Percentiles rank a stretch among this genome's conserved stretches.
Evolutionary conservation across 2,329 filamentous ascomycete genomes (phyloP).

Genomic region (Sclerotinia glacialis): DNA sequence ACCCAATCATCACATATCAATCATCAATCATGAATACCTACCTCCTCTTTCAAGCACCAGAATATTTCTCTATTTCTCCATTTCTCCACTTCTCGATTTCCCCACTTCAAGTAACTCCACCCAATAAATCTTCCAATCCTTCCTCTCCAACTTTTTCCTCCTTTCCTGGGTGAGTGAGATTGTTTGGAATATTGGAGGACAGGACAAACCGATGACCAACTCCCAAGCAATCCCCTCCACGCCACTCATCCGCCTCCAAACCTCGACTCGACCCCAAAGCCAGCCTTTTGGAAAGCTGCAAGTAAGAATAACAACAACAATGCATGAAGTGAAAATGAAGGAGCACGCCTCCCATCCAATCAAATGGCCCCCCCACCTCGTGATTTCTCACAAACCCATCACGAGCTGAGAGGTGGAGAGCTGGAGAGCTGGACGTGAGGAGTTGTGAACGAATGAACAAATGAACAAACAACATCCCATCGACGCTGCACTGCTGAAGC

Average conservation of each 20-base stretch:
- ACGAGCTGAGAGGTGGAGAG: constrained; percentile 2
- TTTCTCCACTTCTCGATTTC: too few relatives aligned
- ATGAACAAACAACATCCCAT: not conserved
- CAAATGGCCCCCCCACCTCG: not conserved
- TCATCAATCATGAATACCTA: not conserved
- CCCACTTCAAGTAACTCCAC: not conserved
- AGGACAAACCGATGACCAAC: too few relatives aligned
- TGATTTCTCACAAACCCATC: not conserved
- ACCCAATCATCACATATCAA: constrained; percentile 1
- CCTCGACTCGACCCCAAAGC: not conserved
- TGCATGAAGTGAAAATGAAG: too few relatives aligned
- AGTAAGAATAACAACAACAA: too few relatives aligned
- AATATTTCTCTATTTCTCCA: not conserved
- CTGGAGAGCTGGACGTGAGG: too few relatives aligned
- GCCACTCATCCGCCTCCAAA: not conserved
- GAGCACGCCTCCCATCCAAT: not conserved
- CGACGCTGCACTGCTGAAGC: too few relatives aligned
- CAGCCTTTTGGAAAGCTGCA: not conserved
- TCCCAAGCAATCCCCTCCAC: not conserved
- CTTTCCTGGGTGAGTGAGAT: too few relatives aligned
- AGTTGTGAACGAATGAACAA: too few relatives aligned
- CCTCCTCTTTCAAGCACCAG: not conserved
- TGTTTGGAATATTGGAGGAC: too few relatives aligned
- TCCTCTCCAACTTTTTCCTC: not conserved
- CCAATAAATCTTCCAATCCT: constrained; percentile 4